Conservation (phyloP, 2,329 filamentous ascomycete genomes). For the Uncinocarpus reesii region DNA sequence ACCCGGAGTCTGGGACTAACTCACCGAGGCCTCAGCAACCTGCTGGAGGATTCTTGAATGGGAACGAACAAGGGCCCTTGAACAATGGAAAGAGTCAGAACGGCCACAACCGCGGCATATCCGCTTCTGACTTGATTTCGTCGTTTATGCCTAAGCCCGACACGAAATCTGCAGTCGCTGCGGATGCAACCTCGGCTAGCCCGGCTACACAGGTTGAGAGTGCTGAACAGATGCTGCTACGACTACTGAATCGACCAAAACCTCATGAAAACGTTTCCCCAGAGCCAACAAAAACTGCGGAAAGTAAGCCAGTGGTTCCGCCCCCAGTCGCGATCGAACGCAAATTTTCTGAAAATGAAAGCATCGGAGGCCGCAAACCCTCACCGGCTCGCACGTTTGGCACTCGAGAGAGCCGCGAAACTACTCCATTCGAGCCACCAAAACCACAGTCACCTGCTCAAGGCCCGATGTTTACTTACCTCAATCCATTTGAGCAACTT, state of each 20-base stretch:
- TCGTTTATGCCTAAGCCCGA: conserved; percentile 40
- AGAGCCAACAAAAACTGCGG: conserved; percentile 17
- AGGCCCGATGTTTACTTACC: conserved; percentile 54
- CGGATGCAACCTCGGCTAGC: conserved; percentile 14
- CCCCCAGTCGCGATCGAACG: conserved; percentile 23
- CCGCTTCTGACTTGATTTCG: conserved; percentile 49
- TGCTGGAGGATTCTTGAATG: conserved; percentile 1
- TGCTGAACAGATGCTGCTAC: conserved; percentile 76
- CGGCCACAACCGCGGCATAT: conserved; percentile 35
- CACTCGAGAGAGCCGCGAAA: conserved; percentile 20
- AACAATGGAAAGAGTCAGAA: conserved; percentile 19
- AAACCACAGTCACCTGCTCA: conserved; percentile 28
- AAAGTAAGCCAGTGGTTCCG: conserved; percentile 24
- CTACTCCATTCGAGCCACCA: conserved; percentile 32
- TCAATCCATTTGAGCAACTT: conserved; percentile 62
- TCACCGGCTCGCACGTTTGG: conserved; percentile 28
- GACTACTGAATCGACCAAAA: conserved; percentile 68
- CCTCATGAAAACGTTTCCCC: conserved; percentile 21
- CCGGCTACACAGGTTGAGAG: conserved; percentile 30
- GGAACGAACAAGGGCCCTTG: conserved; percentile 24
- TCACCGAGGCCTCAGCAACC: conserved; percentile 17
- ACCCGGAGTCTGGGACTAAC: conserved; percentile 27
- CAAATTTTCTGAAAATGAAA: conserved; percentile 9
- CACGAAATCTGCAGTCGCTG: conserved; percentile 27
- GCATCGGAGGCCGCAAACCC: conserved; percentile 16